phyloP scores from a whole-genome alignment of 2,329 filamentous ascomycete species.

The Colletotrichum sp. region DNA sequence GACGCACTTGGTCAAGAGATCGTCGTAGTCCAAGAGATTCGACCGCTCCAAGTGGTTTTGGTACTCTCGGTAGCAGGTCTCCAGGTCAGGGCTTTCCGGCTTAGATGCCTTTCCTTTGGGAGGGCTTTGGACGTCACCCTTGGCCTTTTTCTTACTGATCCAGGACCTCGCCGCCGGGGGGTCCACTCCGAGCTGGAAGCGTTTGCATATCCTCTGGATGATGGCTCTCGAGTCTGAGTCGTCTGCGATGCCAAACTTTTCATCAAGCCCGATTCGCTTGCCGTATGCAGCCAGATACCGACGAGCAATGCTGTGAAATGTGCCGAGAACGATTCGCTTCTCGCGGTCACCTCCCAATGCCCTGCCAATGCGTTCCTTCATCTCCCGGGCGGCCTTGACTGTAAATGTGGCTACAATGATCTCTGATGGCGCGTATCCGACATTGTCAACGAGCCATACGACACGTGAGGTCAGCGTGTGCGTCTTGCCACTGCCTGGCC shows the following conservation, averaged over 20 bases:
- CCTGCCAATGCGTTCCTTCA: constrained; percentile 85
- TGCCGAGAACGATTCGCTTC: constrained; percentile 82
- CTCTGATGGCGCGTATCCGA: constrained; percentile 79
- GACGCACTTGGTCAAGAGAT: constrained; percentile 83
- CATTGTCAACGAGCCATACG: constrained; percentile 80
- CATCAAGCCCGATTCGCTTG: constrained; percentile 78
- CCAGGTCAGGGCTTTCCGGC: constrained; percentile 62
- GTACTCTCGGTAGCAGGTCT: constrained; percentile 75
- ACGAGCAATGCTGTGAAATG: constrained; percentile 91
- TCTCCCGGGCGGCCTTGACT: constrained; percentile 91
- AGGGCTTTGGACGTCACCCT: constrained; percentile 47
- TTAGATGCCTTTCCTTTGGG: constrained; percentile 34
- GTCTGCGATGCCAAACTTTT: constrained; percentile 91
- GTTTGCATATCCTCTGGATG: constrained; percentile 81
- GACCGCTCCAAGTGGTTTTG: constrained; percentile 75
- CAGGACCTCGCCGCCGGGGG: constrained; percentile 72
- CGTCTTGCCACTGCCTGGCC: constrained; percentile 83
- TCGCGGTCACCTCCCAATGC: constrained; percentile 81
- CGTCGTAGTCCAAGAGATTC: constrained; percentile 92
- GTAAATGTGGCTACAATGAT: constrained; percentile 97
- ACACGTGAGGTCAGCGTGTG: constrained; percentile 94
- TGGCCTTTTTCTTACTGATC: constrained; percentile 74
- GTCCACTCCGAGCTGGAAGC: constrained; percentile 71
- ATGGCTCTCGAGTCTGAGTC: constrained; percentile 80
- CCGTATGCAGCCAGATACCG: constrained; percentile 87